Conservation (phyloP, 2,329 filamentous ascomycete species). For the Phyllosticta paracitricarpa region DNA sequence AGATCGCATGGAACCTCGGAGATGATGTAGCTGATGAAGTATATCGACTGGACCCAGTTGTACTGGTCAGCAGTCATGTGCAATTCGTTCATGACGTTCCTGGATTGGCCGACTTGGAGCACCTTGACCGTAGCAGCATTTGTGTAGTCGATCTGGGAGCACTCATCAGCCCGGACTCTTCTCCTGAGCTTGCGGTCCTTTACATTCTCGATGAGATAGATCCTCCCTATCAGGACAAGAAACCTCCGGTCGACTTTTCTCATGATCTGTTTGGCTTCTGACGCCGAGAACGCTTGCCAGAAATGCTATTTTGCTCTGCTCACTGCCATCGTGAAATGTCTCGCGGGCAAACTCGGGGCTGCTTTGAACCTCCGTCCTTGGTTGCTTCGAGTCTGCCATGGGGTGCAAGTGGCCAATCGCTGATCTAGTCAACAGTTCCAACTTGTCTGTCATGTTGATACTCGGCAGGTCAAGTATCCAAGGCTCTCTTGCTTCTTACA, state of each 20-base stretch:
- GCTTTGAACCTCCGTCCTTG: background rate
- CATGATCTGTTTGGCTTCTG: slow-evolving; percentile 18
- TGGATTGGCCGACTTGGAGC: slow-evolving; percentile 15
- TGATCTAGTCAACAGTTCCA: background rate
- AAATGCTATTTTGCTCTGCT: slow-evolving; percentile 16
- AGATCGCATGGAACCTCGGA: slow-evolving; percentile 25
- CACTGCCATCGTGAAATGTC: slow-evolving; percentile 4
- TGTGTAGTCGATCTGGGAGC: slow-evolving; percentile 15
- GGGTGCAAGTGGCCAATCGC: background rate
- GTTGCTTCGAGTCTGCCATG: background rate
- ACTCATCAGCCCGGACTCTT: background rate
- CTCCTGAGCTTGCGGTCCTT: background rate
- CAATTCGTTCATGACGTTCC: slow-evolving; percentile 15
- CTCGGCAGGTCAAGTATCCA: background rate
- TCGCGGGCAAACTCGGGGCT: background rate
- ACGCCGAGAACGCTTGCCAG: slow-evolving; percentile 16
- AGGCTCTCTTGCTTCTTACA: background rate
- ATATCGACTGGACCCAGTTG: slow-evolving; percentile 18
- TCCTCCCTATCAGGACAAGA: slow-evolving; percentile 17
- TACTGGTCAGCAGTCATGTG: slow-evolving; percentile 17
- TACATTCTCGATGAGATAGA: slow-evolving; percentile 19
- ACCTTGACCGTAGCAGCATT: slow-evolving; percentile 19
- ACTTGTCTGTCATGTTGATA: background rate
- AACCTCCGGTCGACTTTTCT: slow-evolving; percentile 17
- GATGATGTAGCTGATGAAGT: slow-evolving; percentile 18